A percentile compares a stretch with the other conserved stretches of the same genome.
These are phyloP conservation scores for Penicillium flavigenum DNA, from an alignment of 495 filamentous ascomycete genomes.

Conservation along the genomic window DNA sequence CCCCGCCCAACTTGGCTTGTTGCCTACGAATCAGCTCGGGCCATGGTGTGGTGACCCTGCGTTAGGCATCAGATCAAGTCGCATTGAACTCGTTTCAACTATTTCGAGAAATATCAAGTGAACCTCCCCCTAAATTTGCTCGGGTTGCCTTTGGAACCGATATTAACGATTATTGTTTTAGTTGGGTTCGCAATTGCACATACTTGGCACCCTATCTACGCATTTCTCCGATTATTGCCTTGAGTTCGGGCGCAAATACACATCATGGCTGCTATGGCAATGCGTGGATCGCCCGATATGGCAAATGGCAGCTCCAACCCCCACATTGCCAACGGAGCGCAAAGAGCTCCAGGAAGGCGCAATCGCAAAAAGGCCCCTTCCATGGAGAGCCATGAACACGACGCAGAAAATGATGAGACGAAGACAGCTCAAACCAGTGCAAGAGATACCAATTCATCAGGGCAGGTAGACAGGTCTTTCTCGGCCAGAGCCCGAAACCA, in stretches of 20 bases:
- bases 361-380: constrained; percentile 10
- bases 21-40: constrained; percentile 11
- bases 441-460: constrained; percentile 5
- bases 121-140: not conserved
- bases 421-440: constrained; percentile 8
- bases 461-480: constrained; percentile 16
- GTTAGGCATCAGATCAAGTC: constrained; percentile 26
- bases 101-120: not conserved
- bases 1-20: constrained; percentile 6
- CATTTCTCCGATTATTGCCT: not conserved
- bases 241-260: not conserved
- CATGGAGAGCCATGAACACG: constrained; percentile 10
- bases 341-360: constrained; percentile 15
- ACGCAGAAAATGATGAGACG: constrained; percentile 6
- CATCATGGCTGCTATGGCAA: constrained; percentile 22
- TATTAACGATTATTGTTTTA: constrained; percentile 1
- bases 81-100: constrained; percentile 13
- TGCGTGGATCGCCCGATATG: constrained; percentile 25
- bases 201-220: constrained; percentile 1
- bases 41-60: constrained; percentile 23
- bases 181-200: constrained; percentile 18
- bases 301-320: constrained; percentile 21
- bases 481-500: constrained; percentile 23
- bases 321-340: constrained; percentile 12
- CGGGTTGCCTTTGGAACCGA: not conserved